Evolutionary conservation across 2,329 filamentous ascomycete species (phyloP), one percentile per base, ranked within the genome.

Genomic region (Aspergillus pseudoglaucus): DNA sequence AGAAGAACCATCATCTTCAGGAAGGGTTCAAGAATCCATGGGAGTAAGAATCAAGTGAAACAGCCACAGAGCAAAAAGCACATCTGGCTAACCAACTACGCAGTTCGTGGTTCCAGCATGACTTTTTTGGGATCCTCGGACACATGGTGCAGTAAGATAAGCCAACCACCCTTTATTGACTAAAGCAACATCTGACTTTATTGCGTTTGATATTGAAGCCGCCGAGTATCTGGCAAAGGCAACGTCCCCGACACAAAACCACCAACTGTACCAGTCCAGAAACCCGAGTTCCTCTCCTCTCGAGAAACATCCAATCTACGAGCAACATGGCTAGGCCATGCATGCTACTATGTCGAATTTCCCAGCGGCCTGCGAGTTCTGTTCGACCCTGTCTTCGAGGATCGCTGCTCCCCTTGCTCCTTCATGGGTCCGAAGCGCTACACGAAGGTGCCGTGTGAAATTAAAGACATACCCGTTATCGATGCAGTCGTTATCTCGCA

Each of bases 311-410:
- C 69, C 15, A 75, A 79, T 37, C 77, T 97, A 20, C 83, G 90
- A 46, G 88, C 90, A 30, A 97, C 91, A 37, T 96, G 91, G 91
- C 82, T 97, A 2, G 91, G 91, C 32, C 91, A 97, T 67, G 90
- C 91, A 3, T 95, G 90, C 73, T 95, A 90, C 73, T 90, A 88
- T 61, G 82, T 95, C 57, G 91, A 96, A 67, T 96, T 90, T 60
- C 89, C 90, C 1, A 79, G 80, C 12, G 91, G 91, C 1, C 75
- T 97, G 46, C 83, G 91, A 47, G 88, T 95, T 3, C 80, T 97
- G 3, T 96, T 95, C 65, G 91, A 96, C 62, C 91, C 91, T 1
- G 90, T 96, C 30, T 95, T 96, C 56, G 88, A 91, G 64, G 82
- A 89, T 53, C 83, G 88, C 58, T 96, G 91, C 71, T 84, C 85